Conservation (phyloP, 2,329 filamentous ascomycete genomes). For the Calonectria montana region DNA sequence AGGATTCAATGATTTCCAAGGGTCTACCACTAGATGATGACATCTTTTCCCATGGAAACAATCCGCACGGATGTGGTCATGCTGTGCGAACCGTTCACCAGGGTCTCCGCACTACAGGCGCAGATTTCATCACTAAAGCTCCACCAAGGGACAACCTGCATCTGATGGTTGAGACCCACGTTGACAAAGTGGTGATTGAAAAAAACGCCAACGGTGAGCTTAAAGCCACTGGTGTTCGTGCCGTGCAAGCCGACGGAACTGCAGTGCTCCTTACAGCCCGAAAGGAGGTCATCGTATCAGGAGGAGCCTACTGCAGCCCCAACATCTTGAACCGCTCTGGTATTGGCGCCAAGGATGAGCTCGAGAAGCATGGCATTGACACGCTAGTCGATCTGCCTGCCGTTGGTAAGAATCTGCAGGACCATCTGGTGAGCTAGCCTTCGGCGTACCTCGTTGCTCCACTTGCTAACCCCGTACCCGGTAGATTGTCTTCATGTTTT, state of each 20-base stretch:
- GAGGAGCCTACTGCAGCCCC: conserved; percentile 63
- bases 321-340: conserved; percentile 64
- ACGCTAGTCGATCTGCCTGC: conserved; percentile 57
- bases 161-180: conserved; percentile 59
- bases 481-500: conserved; percentile 69
- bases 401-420: conserved; percentile 63
- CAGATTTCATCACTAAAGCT: conserved; percentile 61
- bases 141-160: conserved; percentile 56
- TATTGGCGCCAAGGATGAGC: conserved; percentile 58
- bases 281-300: conserved; percentile 55
- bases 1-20: conserved; percentile 65
- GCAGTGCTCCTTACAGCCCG: conserved; percentile 51
- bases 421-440: conserved; percentile 47
- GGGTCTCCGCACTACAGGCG: conserved; percentile 63
- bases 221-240: conserved; percentile 57
- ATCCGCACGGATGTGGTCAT: conserved; percentile 67
- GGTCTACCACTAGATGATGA: conserved; percentile 67
- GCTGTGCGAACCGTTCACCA: conserved; percentile 63
- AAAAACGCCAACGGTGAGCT: conserved; percentile 46
- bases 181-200: conserved; percentile 64
- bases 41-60: conserved; percentile 66
- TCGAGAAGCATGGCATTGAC: conserved; percentile 53
- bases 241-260: conserved; percentile 55
- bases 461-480: not conserved
- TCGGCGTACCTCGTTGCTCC: not conserved